These are phyloP conservation scores for Moesziomyces sp. DNA, from an alignment of 1,284 basidiomycete species.

Conservation along the genomic window DNA sequence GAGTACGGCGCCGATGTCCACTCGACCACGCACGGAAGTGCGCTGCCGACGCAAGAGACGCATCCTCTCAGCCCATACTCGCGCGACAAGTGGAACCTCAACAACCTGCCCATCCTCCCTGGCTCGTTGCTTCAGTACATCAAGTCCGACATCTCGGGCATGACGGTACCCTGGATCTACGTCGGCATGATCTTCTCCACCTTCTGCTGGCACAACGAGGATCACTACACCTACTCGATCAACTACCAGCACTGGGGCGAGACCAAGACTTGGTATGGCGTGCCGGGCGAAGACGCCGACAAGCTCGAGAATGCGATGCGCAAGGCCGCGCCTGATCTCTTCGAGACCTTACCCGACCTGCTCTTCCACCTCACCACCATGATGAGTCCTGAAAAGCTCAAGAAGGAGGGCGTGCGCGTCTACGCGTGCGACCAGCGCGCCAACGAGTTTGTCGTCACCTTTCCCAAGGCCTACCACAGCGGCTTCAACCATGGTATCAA, in stretches of 20 bases:
- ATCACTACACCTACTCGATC: conserved; percentile 88
- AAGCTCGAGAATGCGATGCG: conserved; percentile 97
- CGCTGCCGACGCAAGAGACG: conserved; percentile 92
- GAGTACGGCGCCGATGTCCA: conserved; percentile 99
- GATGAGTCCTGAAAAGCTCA: conserved; percentile 91
- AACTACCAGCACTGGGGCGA: conserved; percentile 93
- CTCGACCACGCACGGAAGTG: conserved; percentile 96
- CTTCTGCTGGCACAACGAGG: conserved; percentile 99
- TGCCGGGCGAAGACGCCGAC: conserved; percentile 91
- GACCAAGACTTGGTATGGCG: conserved; percentile 99
- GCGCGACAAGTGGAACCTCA: conserved; percentile 95
- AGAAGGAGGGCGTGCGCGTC: conserved; percentile 89
- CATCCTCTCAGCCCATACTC: conserved; percentile 88
- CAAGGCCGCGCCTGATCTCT: conserved; percentile 95
- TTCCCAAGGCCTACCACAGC: conserved; percentile 97
- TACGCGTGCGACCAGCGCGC: conserved; percentile 95
- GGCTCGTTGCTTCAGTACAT: conserved; percentile 89
- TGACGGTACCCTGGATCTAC: conserved; percentile 99
- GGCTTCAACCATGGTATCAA: conserved; percentile 99
- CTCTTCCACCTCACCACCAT: conserved; percentile 97
- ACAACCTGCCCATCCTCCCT: conserved; percentile 90
- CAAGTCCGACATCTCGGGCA: conserved; percentile 98
- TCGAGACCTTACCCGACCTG: conserved; percentile 95
- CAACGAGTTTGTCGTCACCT: conserved; percentile 93
- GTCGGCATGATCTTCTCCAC: conserved; percentile 99